Evolutionary conservation across 345 rosid genomes (phyloP).

Genomic region (Stellera chamaejasme): DNA sequence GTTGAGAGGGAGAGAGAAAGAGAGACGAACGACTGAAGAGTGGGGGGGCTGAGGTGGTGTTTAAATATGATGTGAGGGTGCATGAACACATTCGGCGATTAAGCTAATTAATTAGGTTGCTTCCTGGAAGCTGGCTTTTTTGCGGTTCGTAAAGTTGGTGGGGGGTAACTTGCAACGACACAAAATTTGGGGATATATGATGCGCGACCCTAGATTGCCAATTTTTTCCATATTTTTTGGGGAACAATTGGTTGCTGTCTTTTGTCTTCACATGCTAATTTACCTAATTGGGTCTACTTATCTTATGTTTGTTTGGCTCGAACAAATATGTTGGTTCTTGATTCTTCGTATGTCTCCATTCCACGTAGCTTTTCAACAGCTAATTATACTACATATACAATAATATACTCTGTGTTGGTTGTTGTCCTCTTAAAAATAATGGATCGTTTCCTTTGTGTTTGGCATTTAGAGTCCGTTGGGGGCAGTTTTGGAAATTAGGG

Average conservation of each 20-base stretch:
- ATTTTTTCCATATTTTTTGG: constrained; percentile 8
- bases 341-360: neutral
- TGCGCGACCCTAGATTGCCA: constrained; percentile 7
- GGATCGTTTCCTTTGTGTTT: no score
- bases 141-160: constrained; percentile 30
- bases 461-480: neutral
- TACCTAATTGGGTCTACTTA: constrained; percentile 18
- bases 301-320: neutral
- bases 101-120: constrained; percentile 14
- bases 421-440: no score
- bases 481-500: constrained; percentile 10
- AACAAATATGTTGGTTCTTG: neutral
- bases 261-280: constrained; percentile 17
- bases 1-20: neutral
- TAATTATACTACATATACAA: neutral
- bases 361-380: neutral
- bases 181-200: neutral
- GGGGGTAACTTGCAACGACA: constrained; percentile 11
- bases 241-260: constrained; percentile 11
- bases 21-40: neutral
- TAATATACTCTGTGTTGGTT: no score
- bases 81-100: constrained; percentile 24
- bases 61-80: constrained; percentile 16
- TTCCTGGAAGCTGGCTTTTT: constrained; percentile 43
- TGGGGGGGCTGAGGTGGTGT: neutral